phyloP scores from a whole-genome alignment of 164 flowering plant genomes.

The Vitis cinerea region DNA sequence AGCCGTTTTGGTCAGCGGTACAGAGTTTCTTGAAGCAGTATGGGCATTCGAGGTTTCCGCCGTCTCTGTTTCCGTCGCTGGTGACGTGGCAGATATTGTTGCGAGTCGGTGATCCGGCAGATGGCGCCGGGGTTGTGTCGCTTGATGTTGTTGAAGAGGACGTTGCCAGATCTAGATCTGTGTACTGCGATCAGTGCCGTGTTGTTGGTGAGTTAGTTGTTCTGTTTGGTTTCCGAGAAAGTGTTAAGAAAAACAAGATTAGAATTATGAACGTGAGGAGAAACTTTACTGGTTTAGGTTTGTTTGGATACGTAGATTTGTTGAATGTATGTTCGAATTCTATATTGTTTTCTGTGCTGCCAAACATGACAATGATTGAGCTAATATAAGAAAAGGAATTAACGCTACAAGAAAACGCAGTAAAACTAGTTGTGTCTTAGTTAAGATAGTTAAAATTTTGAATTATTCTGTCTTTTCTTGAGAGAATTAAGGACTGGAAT shows the following conservation, averaged over 20 bases:
- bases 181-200: slow-evolving; percentile 28
- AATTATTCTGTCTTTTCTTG: too few relatives aligned
- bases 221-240: neutral
- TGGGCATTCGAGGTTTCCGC: slow-evolving; percentile 21
- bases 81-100: slow-evolving; percentile 48
- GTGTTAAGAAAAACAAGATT: neutral
- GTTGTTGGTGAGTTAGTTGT: slow-evolving; percentile 24
- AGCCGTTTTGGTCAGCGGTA: slow-evolving; percentile 24
- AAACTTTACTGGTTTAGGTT: too few relatives aligned
- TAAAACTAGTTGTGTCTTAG: too few relatives aligned
- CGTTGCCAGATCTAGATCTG: slow-evolving; percentile 24
- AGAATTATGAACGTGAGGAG: neutral
- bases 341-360: neutral
- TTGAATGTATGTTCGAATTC: too few relatives aligned
- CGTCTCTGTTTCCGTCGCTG: slow-evolving; percentile 32
- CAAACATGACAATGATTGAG: too few relatives aligned
- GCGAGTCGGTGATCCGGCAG: slow-evolving; percentile 25
- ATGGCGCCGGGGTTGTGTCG: slow-evolving; percentile 5
- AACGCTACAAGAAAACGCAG: too few relatives aligned
- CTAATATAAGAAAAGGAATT: too few relatives aligned
- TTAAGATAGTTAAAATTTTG: too few relatives aligned
- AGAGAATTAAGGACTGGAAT: too few relatives aligned
- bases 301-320: too few relatives aligned
- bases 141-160: slow-evolving; percentile 27
- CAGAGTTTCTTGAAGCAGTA: slow-evolving; percentile 21